Evolutionary conservation across 1,284 basidiomycete species (phyloP), one percentile per base, ranked within the genome.

Genomic region (Trametes sp.): DNA sequence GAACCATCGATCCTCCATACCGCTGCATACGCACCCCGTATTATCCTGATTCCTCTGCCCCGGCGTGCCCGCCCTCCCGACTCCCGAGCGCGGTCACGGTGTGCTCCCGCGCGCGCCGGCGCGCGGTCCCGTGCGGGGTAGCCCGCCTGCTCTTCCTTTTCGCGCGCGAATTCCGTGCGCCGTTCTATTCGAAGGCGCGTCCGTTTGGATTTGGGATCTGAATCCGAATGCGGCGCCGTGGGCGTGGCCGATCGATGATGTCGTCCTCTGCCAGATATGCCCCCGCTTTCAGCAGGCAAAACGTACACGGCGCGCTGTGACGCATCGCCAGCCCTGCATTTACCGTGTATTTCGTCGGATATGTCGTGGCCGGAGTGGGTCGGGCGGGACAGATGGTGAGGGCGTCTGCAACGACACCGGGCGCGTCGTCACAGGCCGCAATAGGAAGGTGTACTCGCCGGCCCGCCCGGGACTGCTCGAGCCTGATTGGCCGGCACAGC

Each of bases 131-230:
- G 35, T 36, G 35, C 35, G 35, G 35, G 35, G 35, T 14, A 36
- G 35, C 10, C 11, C 35, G 35, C 35, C 35, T 36, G 35, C 35
- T 33, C 31, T 11, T 33, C 11, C 31, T 11, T 33, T 41, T 41
- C 38, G 38, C 38, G 38, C n/a, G 16, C 38, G 38, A 19, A 19
- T 41, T 41, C 35, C n/a, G n/a, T n/a, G n/a, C n/a, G n/a, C n/a
- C n/a, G n/a, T n/a, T n/a, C n/a, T n/a, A n/a, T n/a, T n/a, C n/a
- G n/a, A n/a, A 41, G 38, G 38, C 38, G 19, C 36, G 59, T 60
- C 59, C 59, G 54, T 60, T 60, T 54, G 59, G 28, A 60, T 54
- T 53, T 60, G 59, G 59, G 28, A 60, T 54, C 59, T 60, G 59
- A 60, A 29, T 60, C 59, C 59, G 59, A 54, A 33, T 36, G 35